Evolutionary conservation across 139 green algal species (phyloP), one percentile per base, ranked within the genome.

Genomic region (Asterochloris erici): DNA sequence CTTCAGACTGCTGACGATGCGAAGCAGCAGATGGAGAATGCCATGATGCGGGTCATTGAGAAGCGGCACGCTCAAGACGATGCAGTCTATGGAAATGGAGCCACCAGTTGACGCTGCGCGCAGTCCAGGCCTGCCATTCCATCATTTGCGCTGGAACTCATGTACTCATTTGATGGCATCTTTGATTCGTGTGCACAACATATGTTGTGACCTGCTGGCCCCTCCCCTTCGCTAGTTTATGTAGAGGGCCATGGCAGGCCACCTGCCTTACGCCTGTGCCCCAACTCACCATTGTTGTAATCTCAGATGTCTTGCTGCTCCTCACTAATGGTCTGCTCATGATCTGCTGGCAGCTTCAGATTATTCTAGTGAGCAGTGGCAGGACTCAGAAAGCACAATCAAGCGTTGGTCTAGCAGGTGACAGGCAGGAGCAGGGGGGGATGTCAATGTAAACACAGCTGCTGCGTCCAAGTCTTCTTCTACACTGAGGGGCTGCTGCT

Each of bases 21-120:
- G 11, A 91, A 92, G 85, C 79, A 95, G 69, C 81, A 85, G 61
- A 90, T 95, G 81, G 88, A 95, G 82, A 85, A 93, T 28, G 92
- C 92, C 0, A 90, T 95, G 82, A 68, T 85, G 87, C 75, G 54
- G 1, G 83, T 93, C 0, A 85, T 92, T 47, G 86, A 92, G 73
- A 90, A 92, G 70, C 76, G 87, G 17, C 61, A 83, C 29, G 71
- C 73, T 16, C 74, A 61, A 47, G 83, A 86, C 47, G 83, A 86
- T 71, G 68, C 68, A 27, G 24, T 64, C 12, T 68, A 83, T 81
- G 73, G 77, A 38, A 28, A 28, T 27, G 28, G 61, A 29, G 69
- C 61, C 16, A 73, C 23, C 29, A 74, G 61, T 63, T 16, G 26
- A 26, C 27, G 47, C 27, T 71, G 13, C 73, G 23, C 26, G 66